Base-by-base conservation (phyloP, 257 asterid species). In the Ilex aquifolium region DNA sequence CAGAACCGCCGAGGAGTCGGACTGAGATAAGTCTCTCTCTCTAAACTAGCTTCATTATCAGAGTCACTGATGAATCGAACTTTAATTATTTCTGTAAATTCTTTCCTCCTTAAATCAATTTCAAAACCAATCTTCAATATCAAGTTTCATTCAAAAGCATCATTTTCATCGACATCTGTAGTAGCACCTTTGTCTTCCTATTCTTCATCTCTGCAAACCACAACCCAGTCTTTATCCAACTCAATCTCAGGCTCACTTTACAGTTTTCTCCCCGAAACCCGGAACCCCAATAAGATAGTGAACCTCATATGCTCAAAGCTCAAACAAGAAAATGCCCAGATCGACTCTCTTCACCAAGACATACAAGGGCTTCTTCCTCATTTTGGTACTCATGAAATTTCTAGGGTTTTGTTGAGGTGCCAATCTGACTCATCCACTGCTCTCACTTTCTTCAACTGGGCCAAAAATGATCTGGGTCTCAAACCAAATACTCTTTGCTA, bases 381-480 rank as follows among this genome's bases (percentile, higher is more conserved):
- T 66, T 70, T 92, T 70, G 82, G 84, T 58, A 63, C 67, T 77
- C 69, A 60, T 44, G 95, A 85, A 13, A 72, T 89, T 56, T 89
- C 96, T 15, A 81, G 88, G 72, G 76, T 89, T 30, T 64, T 89
- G 71, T 76, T 92, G 66, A 81, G 96, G 71, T 89, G 90, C 80
- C 99, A 92, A 68, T 78, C 94, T n/a, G 90, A 87, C 75, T 68
- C 97, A 60, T 65, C 75, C 21, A 66, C 79, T 44, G 82, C 93
- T 58, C 82, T 87, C 36, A 32, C 69, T 68, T 87, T 92, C 89
- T 92, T 89, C 72, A 74, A 75, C 27, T 92, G 95, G 95, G 90
- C 76, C 31, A 89, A 82, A 50, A 62, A 57, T 59, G 77, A 78
- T 64, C 67, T 88, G 71, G 64, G 74, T 65, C 49, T 80, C 57